These are phyloP conservation scores for Guillardia theta DNA, from an alignment of 78 protist genomes.

Conservation along the genomic window DNA sequence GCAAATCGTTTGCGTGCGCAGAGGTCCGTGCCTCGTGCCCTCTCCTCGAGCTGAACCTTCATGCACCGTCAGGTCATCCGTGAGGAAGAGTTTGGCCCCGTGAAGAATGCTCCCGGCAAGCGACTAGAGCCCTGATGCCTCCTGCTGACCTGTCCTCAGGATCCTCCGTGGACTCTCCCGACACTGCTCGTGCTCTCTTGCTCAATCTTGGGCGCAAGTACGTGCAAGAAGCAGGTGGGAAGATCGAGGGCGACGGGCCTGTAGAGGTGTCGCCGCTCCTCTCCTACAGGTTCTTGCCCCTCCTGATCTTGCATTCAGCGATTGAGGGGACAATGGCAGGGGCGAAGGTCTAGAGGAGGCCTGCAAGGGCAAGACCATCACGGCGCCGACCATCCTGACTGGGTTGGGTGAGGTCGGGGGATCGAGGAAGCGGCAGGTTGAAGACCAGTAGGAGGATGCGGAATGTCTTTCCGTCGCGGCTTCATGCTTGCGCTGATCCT, in stretches of 20 bases:
- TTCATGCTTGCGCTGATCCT: too few relatives aligned
- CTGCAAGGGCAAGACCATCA: too few relatives aligned
- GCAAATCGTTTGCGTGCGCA: background rate
- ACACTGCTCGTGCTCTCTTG: slow-evolving; percentile 26
- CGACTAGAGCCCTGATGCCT: background rate
- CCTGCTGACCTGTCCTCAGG: background rate
- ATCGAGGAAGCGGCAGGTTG: too few relatives aligned
- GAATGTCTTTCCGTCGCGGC: too few relatives aligned
- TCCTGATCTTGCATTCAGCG: too few relatives aligned
- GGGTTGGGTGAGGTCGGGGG: too few relatives aligned
- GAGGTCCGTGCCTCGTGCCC: background rate
- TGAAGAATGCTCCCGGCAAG: slow-evolving; percentile 36
- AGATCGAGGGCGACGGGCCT: background rate
- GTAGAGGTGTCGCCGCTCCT: background rate
- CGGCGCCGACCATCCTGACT: too few relatives aligned
- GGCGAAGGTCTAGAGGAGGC: too few relatives aligned
- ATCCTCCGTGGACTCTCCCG: background rate
- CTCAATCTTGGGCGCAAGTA: background rate
- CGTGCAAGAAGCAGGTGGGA: background rate
- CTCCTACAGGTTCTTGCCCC: too few relatives aligned
- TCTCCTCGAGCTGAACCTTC: background rate
- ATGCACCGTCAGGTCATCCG: background rate
- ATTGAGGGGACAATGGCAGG: too few relatives aligned
- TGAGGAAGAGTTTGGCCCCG: slow-evolving; percentile 34
- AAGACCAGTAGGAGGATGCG: too few relatives aligned